Base-by-base conservation (phyloP, 345 rosid species). In the Ceriops decandra region DNA sequence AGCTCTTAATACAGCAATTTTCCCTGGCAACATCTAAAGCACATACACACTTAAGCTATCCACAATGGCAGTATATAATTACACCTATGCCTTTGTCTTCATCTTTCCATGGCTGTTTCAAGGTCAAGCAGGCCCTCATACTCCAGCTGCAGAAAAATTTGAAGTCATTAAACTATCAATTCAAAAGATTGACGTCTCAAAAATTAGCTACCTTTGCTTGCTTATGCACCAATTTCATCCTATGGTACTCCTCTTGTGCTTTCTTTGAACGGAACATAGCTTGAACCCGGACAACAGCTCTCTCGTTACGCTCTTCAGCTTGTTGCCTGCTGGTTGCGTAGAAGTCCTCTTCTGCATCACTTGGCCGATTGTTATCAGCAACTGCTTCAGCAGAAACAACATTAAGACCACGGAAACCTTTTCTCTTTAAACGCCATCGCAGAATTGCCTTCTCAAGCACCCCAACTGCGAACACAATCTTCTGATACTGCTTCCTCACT, bases 191-290 rank as follows among this genome's bases (percentile, higher is more conserved):
- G 5, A 22, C 62, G 57, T 64, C 51, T 15, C 13, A 64, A 57
- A 38, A 69, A 60, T 42, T 46, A 54, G 82, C 56, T 64, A 95
- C 99, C 92, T 69, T 76, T 67, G 97, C 93, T 79, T 83, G 75
- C 64, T 71, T 76, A 72, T 80, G 86, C 36, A 82, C 77, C 66
- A 90, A 53, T 85, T 90, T 95, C 96, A 91, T 91, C 80, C 91
- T 86, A 56, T 86, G 78, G 76, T 95, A 95, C 54, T 95, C 96
- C 56, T 84, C 76, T 74, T 92, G 99, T 62, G 99, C 98, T 73
- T 90, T 83, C 92, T 83, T 95, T 64, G 99, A 95, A 51, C 98
- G 90, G 75, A 95, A 91, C 97, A 95, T 87, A 62, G 97, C 82
- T 74, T 95, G 98, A 36, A 95, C 97, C 24, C 82, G 77, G n/a